Base-by-base conservation (phyloP, 768 basidiomycete species). In the Stropharia rugosoannulata region DNA sequence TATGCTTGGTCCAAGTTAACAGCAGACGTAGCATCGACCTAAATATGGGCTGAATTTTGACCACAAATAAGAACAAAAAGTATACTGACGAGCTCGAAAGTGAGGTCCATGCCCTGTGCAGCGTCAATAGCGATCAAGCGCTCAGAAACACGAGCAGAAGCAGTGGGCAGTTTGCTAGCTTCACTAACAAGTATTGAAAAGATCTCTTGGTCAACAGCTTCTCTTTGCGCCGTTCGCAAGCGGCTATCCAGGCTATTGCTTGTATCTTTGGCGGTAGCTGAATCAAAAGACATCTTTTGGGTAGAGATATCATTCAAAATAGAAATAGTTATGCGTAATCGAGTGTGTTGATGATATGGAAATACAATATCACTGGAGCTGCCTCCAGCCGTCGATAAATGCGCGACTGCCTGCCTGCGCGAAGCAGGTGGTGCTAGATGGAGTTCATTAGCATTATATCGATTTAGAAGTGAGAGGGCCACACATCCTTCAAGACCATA, bases 401-500 rank as follows among this genome's bases (percentile, higher is more conserved):
- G 83, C 15, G 83, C 91, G n/a, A 90, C 75, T 0, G 90, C 90
- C 60, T 80, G 78, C 52, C 83, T 81, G 45, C 87, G 82, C 67
- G 90, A 86, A 32, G 73, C 62, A 2, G 80, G 67, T 27, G 85
- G 80, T 19, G 91, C 91, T 94, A 59, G 37, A 40, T 36, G 39
- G 13, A 25, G 25, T 3, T 19, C 15, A 12, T 42, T 29, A n/a
- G 48, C 43, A 48, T 52, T 32, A 57, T 27, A 15, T 52, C 22
- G n/a, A 22, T 8, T 56, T 35, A 7, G 10, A 47, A 55, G 2
- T 38, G 18, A 36, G 27, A 22, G 25, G 32, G 29, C 78, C 88
- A 32, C 54, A 93, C 92, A 89, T 73, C 90, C 87, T 71, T 92
- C 90, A 10, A 94, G 70, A 11, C 90, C 90, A 62, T 85, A 93